Conservation (phyloP, 2,329 filamentous ascomycete species). For the Cercospora sp. region DNA sequence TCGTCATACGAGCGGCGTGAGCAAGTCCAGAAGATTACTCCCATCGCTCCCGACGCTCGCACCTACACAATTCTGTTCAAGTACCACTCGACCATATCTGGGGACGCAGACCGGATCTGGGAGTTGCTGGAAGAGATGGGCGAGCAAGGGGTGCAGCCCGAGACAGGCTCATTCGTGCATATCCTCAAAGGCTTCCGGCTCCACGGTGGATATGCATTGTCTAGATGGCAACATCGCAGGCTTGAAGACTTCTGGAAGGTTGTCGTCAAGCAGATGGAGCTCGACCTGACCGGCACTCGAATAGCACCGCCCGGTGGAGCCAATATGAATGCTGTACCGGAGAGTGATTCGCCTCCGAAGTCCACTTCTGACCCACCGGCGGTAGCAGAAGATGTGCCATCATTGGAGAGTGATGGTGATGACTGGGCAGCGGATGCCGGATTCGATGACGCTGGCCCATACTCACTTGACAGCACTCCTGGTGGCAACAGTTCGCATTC, state of each 20-base stretch:
- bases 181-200: slow-evolving; percentile 79
- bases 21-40: slow-evolving; percentile 64
- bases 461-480: neutral
- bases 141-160: slow-evolving; percentile 64
- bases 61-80: slow-evolving; percentile 81
- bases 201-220: slow-evolving; percentile 67
- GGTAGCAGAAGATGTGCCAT: neutral
- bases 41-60: slow-evolving; percentile 70
- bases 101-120: slow-evolving; percentile 70
- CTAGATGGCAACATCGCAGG: slow-evolving; percentile 70
- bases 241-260: slow-evolving; percentile 68
- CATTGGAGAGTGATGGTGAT: neutral
- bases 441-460: neutral
- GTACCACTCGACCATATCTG: slow-evolving; percentile 67
- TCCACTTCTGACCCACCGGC: neutral
- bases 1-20: slow-evolving; percentile 37
- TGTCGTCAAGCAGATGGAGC: slow-evolving; percentile 52
- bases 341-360: neutral
- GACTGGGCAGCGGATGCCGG: neutral
- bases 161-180: slow-evolving; percentile 75
- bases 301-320: neutral
- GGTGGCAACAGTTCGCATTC: neutral
- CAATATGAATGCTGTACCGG: neutral
- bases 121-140: slow-evolving; percentile 80
- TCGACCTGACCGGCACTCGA: neutral